A percentile compares a stretch with the other conserved stretches of the same genome.
phyloP scores from a whole-genome alignment of 257 asterid species.

The Paraleonurus japonicus region DNA sequence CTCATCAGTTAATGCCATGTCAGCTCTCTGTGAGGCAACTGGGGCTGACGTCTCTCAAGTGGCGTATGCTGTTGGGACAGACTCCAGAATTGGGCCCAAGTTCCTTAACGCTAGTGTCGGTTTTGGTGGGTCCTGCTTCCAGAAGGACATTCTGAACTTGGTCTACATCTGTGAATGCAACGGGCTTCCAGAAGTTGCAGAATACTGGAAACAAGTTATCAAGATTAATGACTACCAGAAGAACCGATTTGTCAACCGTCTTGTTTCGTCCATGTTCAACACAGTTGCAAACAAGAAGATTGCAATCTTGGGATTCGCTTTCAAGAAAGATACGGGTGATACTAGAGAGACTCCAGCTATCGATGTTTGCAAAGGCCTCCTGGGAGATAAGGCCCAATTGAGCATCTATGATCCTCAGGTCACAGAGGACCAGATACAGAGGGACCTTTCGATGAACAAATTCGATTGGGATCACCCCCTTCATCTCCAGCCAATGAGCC shows the following conservation, averaged over 20 bases:
- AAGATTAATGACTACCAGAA: conserved; percentile 85
- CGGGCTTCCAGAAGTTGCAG: conserved; percentile 83
- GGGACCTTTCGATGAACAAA: conserved; percentile 80
- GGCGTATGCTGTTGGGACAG: conserved; percentile 74
- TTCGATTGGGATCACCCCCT: conserved; percentile 94
- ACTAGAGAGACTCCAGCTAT: conserved; percentile 87
- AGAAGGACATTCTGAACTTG: conserved; percentile 81
- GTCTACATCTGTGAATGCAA: conserved; percentile 91
- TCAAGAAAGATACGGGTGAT: conserved; percentile 84
- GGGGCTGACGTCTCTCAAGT: conserved; percentile 83
- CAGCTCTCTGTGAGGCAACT: conserved; percentile 89
- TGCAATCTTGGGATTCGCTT: conserved; percentile 78
- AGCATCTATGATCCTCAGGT: conserved; percentile 92
- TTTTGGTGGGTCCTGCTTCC: conserved; percentile 91
- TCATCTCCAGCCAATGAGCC: conserved; percentile 89
- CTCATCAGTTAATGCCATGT: conserved; percentile 88
- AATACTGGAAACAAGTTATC: conserved; percentile 88
- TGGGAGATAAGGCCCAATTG: conserved; percentile 73
- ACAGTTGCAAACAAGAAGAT: conserved; percentile 82
- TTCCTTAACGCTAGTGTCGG: conserved; percentile 88
- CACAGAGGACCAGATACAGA: conserved; percentile 78
- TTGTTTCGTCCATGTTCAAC: conserved; percentile 82
- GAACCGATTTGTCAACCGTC: conserved; percentile 72
- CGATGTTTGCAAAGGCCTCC: conserved; percentile 81
- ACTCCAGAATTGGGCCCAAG: conserved; percentile 77